A percentile compares a stretch with the other conserved stretches of the same genome.
These are phyloP conservation scores for Daldinia caldariorum DNA, from an alignment of 495 filamentous ascomycete species.

Conservation along the genomic window DNA sequence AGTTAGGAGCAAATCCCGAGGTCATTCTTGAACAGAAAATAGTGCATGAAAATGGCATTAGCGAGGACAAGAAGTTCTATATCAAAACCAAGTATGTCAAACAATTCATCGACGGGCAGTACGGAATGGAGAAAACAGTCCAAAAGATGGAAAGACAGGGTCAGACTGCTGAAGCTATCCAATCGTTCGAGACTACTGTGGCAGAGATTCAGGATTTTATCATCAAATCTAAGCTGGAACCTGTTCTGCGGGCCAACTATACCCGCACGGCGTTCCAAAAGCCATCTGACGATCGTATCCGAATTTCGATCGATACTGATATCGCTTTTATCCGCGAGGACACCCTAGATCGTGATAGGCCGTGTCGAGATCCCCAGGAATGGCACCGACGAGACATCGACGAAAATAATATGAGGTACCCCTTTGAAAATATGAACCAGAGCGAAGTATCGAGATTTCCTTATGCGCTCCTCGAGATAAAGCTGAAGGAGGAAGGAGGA, in stretches of 20 bases:
- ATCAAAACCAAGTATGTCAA: constrained; percentile 96
- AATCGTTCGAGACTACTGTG: constrained; percentile 75
- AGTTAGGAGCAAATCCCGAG: constrained; percentile 77
- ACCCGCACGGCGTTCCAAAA: constrained; percentile 96
- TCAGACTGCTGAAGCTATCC: constrained; percentile 67
- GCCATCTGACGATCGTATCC: constrained; percentile 87
- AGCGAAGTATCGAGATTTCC: constrained; percentile 95
- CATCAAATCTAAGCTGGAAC: constrained; percentile 78
- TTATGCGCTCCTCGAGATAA: constrained; percentile 91
- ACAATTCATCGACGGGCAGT: constrained; percentile 84
- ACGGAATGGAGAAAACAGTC: constrained; percentile 90
- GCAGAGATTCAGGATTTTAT: constrained; percentile 83
- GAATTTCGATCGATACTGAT: constrained; percentile 92
- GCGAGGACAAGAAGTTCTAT: constrained; percentile 78
- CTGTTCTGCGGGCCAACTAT: constrained; percentile 90
- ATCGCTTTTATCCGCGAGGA: constrained; percentile 95
- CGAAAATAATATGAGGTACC: constrained; percentile 80
- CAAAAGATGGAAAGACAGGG: constrained; percentile 80
- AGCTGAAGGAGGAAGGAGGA: constrained; percentile 74
- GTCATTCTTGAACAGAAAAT: constrained; percentile 91
- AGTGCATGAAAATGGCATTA: constrained; percentile 75
- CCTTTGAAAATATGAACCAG: constrained; percentile 83
- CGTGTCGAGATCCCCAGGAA: constrained; percentile 84
- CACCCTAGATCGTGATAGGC: constrained; percentile 79
- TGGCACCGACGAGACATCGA: constrained; percentile 97